Conservation (phyloP, 2,329 filamentous ascomycete genomes). For the Teratosphaeriaceae sp. region DNA sequence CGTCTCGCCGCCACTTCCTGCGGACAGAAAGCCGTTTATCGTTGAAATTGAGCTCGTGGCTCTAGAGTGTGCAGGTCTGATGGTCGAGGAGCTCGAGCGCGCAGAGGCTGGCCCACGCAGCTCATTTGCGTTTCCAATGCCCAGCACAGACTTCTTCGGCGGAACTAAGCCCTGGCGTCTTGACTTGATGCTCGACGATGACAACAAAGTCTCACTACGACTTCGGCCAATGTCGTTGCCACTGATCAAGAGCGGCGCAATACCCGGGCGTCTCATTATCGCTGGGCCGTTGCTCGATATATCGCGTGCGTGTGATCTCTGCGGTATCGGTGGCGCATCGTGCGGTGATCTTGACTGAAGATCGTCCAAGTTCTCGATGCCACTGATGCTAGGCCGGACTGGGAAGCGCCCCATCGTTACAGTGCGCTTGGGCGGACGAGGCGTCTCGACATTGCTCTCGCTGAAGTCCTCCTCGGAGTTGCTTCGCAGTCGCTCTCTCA, state of each 20-base stretch:
- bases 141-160: conserved; percentile 38
- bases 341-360: conserved; percentile 62
- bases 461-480: conserved; percentile 37
- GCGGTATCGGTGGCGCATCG: conserved; percentile 64
- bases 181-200: conserved; percentile 44
- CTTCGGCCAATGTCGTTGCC: conserved; percentile 62
- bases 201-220: conserved; percentile 52
- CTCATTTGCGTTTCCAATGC: conserved; percentile 35
- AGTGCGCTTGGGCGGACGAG: conserved; percentile 57
- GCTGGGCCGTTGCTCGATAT: conserved; percentile 17
- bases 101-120: conserved; percentile 15
- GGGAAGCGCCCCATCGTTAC: conserved; percentile 51
- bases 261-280: conserved; percentile 55
- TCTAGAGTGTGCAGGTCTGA: conserved; percentile 26
- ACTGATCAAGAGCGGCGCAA: conserved; percentile 60
- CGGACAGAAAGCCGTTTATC: conserved; percentile 16
- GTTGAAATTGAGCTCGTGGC: conserved; percentile 26
- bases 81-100: conserved; percentile 41
- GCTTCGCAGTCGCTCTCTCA: conserved; percentile 21
- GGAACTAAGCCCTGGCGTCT: conserved; percentile 55
- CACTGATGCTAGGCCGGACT: conserved; percentile 60
- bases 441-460: conserved; percentile 70
- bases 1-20: conserved; percentile 23
- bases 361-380: conserved; percentile 53
- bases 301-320: conserved; percentile 67